These are phyloP conservation scores for Gracilaria vermiculophylla DNA, from an alignment of 23 red algal species.

Conservation along the genomic window DNA sequence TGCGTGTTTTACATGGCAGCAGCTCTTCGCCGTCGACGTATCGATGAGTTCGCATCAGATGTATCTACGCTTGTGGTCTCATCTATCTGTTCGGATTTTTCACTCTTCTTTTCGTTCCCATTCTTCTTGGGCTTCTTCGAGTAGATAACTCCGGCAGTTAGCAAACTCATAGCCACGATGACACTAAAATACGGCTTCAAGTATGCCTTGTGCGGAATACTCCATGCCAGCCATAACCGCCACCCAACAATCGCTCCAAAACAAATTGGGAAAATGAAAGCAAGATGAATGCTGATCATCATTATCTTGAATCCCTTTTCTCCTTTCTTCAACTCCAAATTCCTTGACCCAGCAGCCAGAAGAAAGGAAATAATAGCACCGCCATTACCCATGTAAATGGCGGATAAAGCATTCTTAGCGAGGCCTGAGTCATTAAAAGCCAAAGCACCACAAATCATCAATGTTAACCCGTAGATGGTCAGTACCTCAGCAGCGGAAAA, in stretches of 20 bases:
- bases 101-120: not conserved
- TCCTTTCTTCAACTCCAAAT: conserved; percentile 33
- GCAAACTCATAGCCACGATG: conserved; percentile 13
- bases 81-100: not conserved
- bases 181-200: conserved; percentile 42
- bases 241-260: conserved; percentile 26
- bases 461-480: conserved; percentile 22
- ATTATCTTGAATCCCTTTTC: conserved; percentile 53
- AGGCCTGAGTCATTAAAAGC: conserved; percentile 48
- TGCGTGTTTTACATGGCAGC: not conserved
- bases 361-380: conserved; percentile 34
- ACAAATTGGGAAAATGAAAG: conserved; percentile 35
- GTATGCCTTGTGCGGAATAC: conserved; percentile 41
- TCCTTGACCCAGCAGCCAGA: conserved; percentile 24
- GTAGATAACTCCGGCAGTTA: conserved; percentile 30
- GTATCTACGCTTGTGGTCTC: not conserved
- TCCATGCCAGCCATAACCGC: conserved; percentile 45
- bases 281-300: conserved; percentile 61
- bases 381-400: conserved; percentile 61
- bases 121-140: conserved; percentile 36
- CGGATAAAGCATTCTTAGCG: conserved; percentile 16
- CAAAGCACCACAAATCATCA: conserved; percentile 61
- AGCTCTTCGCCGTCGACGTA: not conserved
- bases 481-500: conserved; percentile 34
- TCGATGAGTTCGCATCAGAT: not conserved